These are phyloP conservation scores for Jaapia argillacea DNA, from an alignment of 768 basidiomycete species.

Conservation along the genomic window DNA sequence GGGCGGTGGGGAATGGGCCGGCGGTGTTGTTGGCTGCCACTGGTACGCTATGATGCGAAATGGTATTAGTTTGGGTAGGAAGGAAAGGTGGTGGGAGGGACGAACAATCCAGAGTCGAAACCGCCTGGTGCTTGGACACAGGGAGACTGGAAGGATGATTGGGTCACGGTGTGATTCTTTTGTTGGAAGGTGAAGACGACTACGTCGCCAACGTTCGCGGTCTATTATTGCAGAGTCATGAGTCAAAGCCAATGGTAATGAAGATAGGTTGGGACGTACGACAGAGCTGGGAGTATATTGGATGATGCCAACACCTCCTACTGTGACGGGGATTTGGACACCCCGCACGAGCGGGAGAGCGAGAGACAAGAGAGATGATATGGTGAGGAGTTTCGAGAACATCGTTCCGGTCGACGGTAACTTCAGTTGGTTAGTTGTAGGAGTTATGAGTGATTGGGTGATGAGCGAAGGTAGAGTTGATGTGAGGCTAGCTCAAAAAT, in stretches of 20 bases:
- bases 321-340: constrained; percentile 32
- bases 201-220: constrained; percentile 33
- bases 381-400: no score
- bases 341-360: constrained; percentile 23
- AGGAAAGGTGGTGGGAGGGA: constrained; percentile 3
- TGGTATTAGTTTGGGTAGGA: background rate
- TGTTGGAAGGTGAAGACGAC: constrained; percentile 42
- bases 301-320: constrained; percentile 34
- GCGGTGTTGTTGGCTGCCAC: constrained; percentile 31
- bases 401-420: no score
- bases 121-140: constrained; percentile 31
- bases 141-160: constrained; percentile 40
- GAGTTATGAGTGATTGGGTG: no score
- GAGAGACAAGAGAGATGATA: constrained; percentile 16
- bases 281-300: constrained; percentile 28
- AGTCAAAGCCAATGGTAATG: no score
- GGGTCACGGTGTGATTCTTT: constrained; percentile 50
- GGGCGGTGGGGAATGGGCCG: constrained; percentile 34
- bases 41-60: constrained; percentile 26
- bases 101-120: constrained; percentile 53
- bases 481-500: no score
- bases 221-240: constrained; percentile 18
- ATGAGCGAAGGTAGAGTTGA: no score
- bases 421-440: no score
- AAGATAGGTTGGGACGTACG: constrained; percentile 11